These are phyloP conservation scores for Tolypocladium amazonense DNA, from an alignment of 2,329 filamentous ascomycete genomes.

Conservation along the genomic window DNA sequence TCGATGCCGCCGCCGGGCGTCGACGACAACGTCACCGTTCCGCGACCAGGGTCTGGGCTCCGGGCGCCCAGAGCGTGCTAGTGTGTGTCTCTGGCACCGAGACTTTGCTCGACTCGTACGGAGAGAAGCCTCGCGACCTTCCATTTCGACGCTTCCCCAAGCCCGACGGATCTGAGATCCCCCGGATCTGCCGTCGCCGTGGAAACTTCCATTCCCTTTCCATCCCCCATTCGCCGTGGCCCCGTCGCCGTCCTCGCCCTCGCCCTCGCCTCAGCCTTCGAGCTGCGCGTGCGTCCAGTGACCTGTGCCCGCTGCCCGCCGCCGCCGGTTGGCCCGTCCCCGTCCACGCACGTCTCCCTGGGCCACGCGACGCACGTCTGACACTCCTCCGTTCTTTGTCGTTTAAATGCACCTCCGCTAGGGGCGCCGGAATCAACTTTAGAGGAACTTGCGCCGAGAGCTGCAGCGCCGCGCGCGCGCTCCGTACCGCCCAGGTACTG, in stretches of 20 bases:
- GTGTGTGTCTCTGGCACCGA: background rate
- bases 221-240: background rate
- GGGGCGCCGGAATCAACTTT: constrained; percentile 6
- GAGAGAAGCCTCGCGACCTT: too few species aligned
- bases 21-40: background rate
- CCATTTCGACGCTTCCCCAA: background rate
- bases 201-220: background rate
- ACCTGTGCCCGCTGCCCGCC: background rate
- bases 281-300: background rate
- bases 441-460: constrained; percentile 3
- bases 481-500: background rate
- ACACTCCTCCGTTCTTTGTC: background rate
- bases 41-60: background rate
- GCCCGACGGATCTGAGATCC: background rate
- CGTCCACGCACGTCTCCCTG: background rate
- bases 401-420: background rate
- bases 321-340: background rate
- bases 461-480: background rate
- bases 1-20: too few species aligned
- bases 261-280: background rate
- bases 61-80: background rate
- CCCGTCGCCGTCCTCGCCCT: background rate
- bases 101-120: background rate
- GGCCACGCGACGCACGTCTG: background rate
- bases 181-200: background rate